phyloP scores from a whole-genome alignment of 441 rosid species.

The Populus hybrid region DNA sequence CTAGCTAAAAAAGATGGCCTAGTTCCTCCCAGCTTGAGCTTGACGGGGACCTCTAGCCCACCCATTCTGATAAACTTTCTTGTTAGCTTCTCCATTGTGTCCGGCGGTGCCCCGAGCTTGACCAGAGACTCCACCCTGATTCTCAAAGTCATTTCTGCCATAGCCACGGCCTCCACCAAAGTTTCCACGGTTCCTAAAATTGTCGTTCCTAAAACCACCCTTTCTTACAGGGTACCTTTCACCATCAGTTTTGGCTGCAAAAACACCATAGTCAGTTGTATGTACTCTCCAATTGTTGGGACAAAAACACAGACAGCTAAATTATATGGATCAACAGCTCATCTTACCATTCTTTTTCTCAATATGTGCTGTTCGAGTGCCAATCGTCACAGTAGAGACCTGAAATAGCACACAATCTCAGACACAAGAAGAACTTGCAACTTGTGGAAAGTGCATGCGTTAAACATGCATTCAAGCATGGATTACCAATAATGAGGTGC shows the following conservation, averaged over 20 bases:
- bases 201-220: slow-evolving; percentile 41
- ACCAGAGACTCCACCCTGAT: slow-evolving; percentile 36
- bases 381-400: slow-evolving; percentile 52
- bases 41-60: slow-evolving; percentile 29
- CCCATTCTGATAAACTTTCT: slow-evolving; percentile 41
- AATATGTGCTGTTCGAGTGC: slow-evolving; percentile 47
- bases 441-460: not conserved
- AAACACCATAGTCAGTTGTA: not conserved
- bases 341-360: slow-evolving; percentile 71
- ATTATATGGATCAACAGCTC: not conserved
- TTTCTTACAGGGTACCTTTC: slow-evolving; percentile 30
- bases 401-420: slow-evolving; percentile 23
- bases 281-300: not conserved
- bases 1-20: slow-evolving; percentile 3
- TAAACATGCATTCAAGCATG: not conserved
- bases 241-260: slow-evolving; percentile 38
- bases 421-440: not conserved
- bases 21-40: slow-evolving; percentile 17
- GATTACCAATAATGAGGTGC: not conserved
- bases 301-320: not conserved
- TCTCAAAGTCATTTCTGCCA: slow-evolving; percentile 37
- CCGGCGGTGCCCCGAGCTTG: slow-evolving; percentile 20
- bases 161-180: slow-evolving; percentile 38
- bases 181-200: slow-evolving; percentile 39
- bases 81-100: slow-evolving; percentile 38